These are phyloP conservation scores for Seminavis robusta DNA, from an alignment of 108 stramenopile genomes.

Conservation along the genomic window DNA sequence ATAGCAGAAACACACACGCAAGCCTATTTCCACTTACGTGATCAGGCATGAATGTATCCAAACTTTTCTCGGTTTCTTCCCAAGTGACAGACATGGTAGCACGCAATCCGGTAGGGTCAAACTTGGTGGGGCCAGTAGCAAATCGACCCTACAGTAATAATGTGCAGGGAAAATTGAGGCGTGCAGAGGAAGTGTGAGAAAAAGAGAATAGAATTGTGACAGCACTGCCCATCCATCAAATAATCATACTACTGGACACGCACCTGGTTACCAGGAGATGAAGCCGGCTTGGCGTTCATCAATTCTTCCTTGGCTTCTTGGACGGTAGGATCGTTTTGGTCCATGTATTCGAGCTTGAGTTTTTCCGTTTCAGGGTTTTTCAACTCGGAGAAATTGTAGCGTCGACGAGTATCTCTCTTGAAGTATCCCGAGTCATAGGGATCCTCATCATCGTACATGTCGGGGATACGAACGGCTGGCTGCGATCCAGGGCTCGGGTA, in stretches of 20 bases:
- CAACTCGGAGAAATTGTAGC: constrained; percentile 52
- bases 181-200: too few relatives aligned
- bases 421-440: constrained; percentile 84
- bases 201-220: too few relatives aligned
- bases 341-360: constrained; percentile 60
- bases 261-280: constrained; percentile 78
- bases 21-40: constrained; percentile 42
- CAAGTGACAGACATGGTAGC: constrained; percentile 80
- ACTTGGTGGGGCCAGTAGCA: constrained; percentile 78
- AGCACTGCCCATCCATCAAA: too few relatives aligned
- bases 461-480: constrained; percentile 48
- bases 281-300: constrained; percentile 57
- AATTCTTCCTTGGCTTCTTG: constrained; percentile 64
- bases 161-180: too few relatives aligned
- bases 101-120: constrained; percentile 77
- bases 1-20: neutral
- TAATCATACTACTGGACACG: too few relatives aligned
- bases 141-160: too few relatives aligned
- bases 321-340: constrained; percentile 57
- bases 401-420: constrained; percentile 75
- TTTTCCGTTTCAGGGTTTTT: constrained; percentile 55
- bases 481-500: constrained; percentile 86
- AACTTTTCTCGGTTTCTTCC: constrained; percentile 46
- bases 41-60: constrained; percentile 84
- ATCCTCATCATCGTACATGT: constrained; percentile 60